Evolutionary conservation across 495 filamentous ascomycete genomes (phyloP).

Genomic region (Astrocystis sublimbata): DNA sequence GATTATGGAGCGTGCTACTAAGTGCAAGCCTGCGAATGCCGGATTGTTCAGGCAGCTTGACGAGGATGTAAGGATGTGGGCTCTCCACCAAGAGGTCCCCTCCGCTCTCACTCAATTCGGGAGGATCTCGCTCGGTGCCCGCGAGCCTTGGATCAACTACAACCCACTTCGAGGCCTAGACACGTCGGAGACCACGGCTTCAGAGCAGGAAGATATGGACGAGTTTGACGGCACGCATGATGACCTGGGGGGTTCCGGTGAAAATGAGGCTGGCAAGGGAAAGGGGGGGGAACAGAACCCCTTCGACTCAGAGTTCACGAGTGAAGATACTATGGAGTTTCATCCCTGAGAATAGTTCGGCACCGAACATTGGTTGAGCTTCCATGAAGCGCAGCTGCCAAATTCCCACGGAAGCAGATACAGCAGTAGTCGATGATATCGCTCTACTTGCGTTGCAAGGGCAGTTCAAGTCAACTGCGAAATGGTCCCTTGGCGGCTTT

Average conservation of each 20-base stretch:
- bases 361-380: neutral
- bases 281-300: no score
- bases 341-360: neutral
- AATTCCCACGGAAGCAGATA: neutral
- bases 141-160: conserved; percentile 14
- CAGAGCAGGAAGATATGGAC: neutral
- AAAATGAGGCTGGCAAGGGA: neutral
- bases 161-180: conserved; percentile 3
- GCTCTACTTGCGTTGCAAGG: neutral
- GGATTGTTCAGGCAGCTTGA: neutral
- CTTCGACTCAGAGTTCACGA: neutral
- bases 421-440: neutral
- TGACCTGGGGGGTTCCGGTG: neutral
- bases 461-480: no score
- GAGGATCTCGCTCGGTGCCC: neutral
- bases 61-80: conserved; percentile 5
- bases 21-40: neutral
- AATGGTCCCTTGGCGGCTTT: no score
- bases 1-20: neutral
- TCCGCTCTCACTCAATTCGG: neutral
- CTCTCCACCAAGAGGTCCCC: neutral
- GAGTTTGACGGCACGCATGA: neutral
- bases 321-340: neutral
- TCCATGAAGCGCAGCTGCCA: neutral
- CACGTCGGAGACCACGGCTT: neutral